Base-by-base conservation (phyloP, 208 protist species). In the Crithidia bombi region DNA sequence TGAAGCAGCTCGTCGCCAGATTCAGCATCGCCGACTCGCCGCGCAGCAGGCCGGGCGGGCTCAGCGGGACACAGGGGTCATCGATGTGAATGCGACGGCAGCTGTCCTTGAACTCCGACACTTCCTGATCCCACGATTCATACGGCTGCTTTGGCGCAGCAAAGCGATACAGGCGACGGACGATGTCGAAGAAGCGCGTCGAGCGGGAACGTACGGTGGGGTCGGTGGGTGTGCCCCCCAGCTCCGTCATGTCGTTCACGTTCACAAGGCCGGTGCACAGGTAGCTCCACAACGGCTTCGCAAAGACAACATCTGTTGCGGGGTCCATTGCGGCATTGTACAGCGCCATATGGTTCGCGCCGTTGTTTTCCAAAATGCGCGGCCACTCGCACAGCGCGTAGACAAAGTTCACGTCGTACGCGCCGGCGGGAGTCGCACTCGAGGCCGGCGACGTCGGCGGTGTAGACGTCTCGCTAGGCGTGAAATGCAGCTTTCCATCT, bases 21-120 rank as follows among this genome's bases (percentile, higher is more conserved):
- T 92, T 77, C 59, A 92, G 63, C 26, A 87, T 56, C 33, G 68
- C 72, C 0, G 61, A 49, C 44, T 79, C 75, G 25, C 68, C 51
- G 10, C 62, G 46, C 15, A 84, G 52, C 46, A 65, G 23, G 9
- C 32, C 59, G 3, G 79, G 70, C 33, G 80, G 78, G 41, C 67
- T 64, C 23, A 63, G 68, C 21, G 64, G 66, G 54, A 79, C 69
- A 55, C 44, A 23, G n/a, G 57, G 54, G 10, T 44, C 70, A 15
- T 73, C 55, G 43, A 92, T 47, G 70, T 82, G 77, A 23, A 85
- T 64, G 54, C 84, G 82, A 38, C 84, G 87, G 64, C 87, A 93
- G 65, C 84, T 89, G 54, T 83, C 84, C 78, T 85, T 93, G 81
- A 78, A 90, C 69, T 89, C 84, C 38, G 81, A 79, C 54, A 93